Conservation (phyloP, 306 rosid species). For the Prunus armeniaca region DNA sequence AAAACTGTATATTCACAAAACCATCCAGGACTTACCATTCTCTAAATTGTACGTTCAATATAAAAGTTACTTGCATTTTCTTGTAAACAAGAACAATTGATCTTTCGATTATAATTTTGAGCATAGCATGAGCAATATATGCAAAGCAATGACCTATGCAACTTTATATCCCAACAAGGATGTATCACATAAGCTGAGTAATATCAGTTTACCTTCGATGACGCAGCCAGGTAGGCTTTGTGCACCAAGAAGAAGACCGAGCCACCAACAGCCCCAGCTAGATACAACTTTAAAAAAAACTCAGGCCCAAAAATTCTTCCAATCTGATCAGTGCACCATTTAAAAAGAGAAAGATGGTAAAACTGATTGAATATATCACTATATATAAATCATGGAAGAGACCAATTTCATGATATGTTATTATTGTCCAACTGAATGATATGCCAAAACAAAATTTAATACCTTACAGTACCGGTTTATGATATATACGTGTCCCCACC, state of each 20-base stretch:
- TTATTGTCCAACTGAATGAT: neutral
- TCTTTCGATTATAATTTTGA: neutral
- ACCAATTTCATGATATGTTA: neutral
- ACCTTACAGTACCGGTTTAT: too few relatives aligned
- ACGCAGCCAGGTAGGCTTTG: conserved; percentile 57
- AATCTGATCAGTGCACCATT: conserved; percentile 46
- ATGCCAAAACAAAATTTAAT: too few relatives aligned
- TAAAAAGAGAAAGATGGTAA: neutral
- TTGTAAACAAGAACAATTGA: neutral
- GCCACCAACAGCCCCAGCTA: conserved; percentile 83
- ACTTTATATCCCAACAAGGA: too few relatives aligned
- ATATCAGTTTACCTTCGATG: conserved; percentile 54
- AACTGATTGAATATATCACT: neutral
- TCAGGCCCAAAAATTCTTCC: conserved; percentile 63
- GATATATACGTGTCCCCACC: too few relatives aligned
- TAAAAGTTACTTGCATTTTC: neutral
- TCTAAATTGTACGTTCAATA: neutral
- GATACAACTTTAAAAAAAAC: conserved; percentile 72
- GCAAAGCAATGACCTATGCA: too few relatives aligned
- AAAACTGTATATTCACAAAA: conserved; percentile 1
- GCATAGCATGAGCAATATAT: neutral
- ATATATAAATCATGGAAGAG: neutral
- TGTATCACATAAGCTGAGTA: neutral
- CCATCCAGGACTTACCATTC: conserved; percentile 12
- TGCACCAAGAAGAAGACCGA: conserved; percentile 64